Percentiles rank a stretch among this genome's conserved stretches.
Conservation (phyloP, 371 early-diverging fungal genomes). For the Rhizopus microsporus region DNA sequence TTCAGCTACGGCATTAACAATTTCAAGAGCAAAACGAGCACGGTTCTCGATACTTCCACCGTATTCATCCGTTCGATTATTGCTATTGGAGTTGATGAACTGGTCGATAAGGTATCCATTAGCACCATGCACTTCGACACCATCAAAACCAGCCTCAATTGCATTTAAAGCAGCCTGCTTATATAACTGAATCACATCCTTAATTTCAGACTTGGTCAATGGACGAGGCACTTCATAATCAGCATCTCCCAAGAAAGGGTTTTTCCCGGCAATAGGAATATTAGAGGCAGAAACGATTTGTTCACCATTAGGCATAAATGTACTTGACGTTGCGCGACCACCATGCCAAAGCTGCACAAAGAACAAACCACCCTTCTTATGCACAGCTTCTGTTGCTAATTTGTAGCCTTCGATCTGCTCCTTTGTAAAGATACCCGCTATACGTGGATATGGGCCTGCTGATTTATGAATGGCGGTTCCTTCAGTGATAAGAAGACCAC, state of each 20-base stretch:
- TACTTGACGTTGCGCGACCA: conserved; percentile 20
- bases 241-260: neutral
- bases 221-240: conserved; percentile 42
- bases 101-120: conserved; percentile 68
- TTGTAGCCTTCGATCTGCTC: conserved; percentile 61
- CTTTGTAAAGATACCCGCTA: conserved; percentile 45
- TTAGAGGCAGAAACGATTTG: conserved; percentile 15
- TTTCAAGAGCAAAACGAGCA: conserved; percentile 63
- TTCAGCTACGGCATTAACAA: conserved; percentile 50
- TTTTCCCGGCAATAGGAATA: conserved; percentile 8
- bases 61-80: conserved; percentile 59
- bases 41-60: conserved; percentile 79
- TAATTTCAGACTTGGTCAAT: conserved; percentile 64
- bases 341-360: conserved; percentile 60
- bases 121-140: conserved; percentile 71
- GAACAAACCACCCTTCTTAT: conserved; percentile 53
- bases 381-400: conserved; percentile 55
- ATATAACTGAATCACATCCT: conserved; percentile 59
- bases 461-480: conserved; percentile 45
- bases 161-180: conserved; percentile 45
- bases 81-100: conserved; percentile 55
- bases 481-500: conserved; percentile 60
- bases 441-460: conserved; percentile 36
- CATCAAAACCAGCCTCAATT: conserved; percentile 62
- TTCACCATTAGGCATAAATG: conserved; percentile 10